Conservation (phyloP, 306 rosid species). For the Vigna mungo region DNA sequence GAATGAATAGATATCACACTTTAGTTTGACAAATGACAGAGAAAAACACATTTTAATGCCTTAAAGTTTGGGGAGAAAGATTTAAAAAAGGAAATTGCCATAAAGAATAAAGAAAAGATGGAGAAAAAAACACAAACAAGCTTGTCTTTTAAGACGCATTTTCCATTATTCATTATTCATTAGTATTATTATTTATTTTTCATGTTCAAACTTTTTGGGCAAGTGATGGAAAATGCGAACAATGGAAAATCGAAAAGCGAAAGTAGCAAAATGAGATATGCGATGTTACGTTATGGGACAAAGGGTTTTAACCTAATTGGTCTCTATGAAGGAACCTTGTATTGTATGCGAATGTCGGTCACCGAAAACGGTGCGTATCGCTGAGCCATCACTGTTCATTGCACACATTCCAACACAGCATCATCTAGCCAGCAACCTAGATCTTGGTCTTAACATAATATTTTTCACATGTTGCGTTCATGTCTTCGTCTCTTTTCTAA, state of each 20-base stretch:
- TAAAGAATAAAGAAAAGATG: slow-evolving; percentile 31
- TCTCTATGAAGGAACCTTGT: neutral
- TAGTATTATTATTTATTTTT: neutral
- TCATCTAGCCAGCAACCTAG: neutral
- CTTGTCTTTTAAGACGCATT: slow-evolving; percentile 28
- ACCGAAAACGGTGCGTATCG: slow-evolving; percentile 29
- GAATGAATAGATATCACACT: neutral
- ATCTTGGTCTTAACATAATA: neutral
- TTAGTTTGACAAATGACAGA: slow-evolving; percentile 23
- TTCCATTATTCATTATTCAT: neutral
- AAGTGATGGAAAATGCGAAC: neutral
- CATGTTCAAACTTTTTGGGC: neutral
- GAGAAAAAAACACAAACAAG: slow-evolving; percentile 19
- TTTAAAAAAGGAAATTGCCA: slow-evolving; percentile 15
- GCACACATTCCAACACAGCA: slow-evolving; percentile 16
- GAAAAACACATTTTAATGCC: slow-evolving; percentile 9
- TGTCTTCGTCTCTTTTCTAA: neutral
- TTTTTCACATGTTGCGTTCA: slow-evolving; percentile 8
- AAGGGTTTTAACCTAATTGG: neutral
- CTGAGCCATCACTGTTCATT: neutral
- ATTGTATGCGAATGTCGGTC: slow-evolving; percentile 43
- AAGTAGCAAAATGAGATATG: neutral
- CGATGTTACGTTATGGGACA: neutral
- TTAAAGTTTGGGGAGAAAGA: slow-evolving; percentile 25
- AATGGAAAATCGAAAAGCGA: neutral